phyloP scores from a whole-genome alignment of 1,284 basidiomycete species.

The Caloboletus firmus region DNA sequence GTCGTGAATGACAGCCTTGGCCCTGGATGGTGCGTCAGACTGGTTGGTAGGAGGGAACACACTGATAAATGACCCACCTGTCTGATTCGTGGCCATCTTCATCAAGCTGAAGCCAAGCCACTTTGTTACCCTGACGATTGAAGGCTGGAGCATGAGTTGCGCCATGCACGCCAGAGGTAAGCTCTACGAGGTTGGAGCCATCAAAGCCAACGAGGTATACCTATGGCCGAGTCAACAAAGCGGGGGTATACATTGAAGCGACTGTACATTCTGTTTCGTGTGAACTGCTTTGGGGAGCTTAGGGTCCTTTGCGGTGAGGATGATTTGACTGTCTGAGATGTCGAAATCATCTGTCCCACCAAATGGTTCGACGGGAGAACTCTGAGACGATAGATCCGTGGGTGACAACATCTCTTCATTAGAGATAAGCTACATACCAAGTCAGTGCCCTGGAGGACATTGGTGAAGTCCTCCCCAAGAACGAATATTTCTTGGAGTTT shows the following conservation, averaged over 20 bases:
- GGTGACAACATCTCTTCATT: not conserved
- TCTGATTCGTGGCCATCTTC: constrained; percentile 88
- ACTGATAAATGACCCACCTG: constrained; percentile 42
- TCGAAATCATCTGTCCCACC: constrained; percentile 78
- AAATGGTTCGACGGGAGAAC: constrained; percentile 79
- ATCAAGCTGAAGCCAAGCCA: constrained; percentile 84
- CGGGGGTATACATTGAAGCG: not conserved
- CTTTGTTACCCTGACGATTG: constrained; percentile 64
- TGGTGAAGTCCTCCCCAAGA: constrained; percentile 53
- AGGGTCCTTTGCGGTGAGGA: constrained; percentile 86
- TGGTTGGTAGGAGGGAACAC: not conserved
- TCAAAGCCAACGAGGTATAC: constrained; percentile 63
- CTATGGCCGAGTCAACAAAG: constrained; percentile 38
- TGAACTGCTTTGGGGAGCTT: constrained; percentile 71
- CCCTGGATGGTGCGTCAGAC: constrained; percentile 38
- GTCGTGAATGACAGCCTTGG: constrained; percentile 78
- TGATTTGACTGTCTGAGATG: constrained; percentile 63
- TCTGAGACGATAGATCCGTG: constrained; percentile 40
- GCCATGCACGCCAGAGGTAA: constrained; percentile 83
- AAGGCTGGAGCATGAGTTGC: constrained; percentile 74
- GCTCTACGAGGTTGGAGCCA: constrained; percentile 50
- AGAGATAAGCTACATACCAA: constrained; percentile 47
- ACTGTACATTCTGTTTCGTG: constrained; percentile 71
- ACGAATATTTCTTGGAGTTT: constrained; percentile 53
- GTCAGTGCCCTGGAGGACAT: constrained; percentile 62